Evolutionary conservation across 2,329 filamentous ascomycete species (phyloP).

Genomic region (Botrytis aclada): DNA sequence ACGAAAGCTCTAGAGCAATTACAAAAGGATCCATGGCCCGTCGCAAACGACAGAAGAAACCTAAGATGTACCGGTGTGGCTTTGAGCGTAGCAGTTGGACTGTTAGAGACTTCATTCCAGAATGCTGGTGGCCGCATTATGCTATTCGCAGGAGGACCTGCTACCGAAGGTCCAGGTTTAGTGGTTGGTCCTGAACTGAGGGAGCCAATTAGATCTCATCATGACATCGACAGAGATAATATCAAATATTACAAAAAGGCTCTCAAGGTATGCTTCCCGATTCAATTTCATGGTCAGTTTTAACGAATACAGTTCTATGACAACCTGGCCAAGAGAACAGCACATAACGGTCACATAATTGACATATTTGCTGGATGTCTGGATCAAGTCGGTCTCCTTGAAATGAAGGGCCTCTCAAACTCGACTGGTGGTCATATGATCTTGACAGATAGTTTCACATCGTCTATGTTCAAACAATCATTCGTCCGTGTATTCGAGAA

Average conservation of each 20-base stretch:
- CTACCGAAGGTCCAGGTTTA: constrained; percentile 94
- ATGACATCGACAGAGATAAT: constrained; percentile 97
- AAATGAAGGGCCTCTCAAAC: constrained; percentile 97
- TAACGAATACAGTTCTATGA: constrained; percentile 75
- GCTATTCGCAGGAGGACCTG: constrained; percentile 92
- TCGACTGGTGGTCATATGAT: constrained; percentile 98
- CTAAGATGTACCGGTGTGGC: constrained; percentile 93
- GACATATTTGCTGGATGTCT: constrained; percentile 97
- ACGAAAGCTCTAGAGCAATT: constrained; percentile 94
- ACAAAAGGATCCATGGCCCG: constrained; percentile 96
- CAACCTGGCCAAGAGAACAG: constrained; percentile 84
- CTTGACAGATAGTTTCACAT: constrained; percentile 95
- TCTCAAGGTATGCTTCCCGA: constrained; percentile 64
- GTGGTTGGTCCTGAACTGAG: constrained; percentile 94
- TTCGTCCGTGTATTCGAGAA: constrained; percentile 97
- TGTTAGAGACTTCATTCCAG: constrained; percentile 92
- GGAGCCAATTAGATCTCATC: constrained; percentile 95
- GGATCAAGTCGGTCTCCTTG: constrained; percentile 92
- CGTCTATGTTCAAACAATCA: constrained; percentile 98
- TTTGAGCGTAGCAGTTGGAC: constrained; percentile 87
- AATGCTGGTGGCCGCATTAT: constrained; percentile 94
- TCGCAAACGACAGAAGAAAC: constrained; percentile 86
- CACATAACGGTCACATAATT: constrained; percentile 95
- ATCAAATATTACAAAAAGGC: constrained; percentile 99
- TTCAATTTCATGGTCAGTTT: neutral